Percentiles rank a stretch among this genome's conserved stretches.
phyloP scores from a whole-genome alignment of 83 land plant species.

The Diphasiastrum complanatum region DNA sequence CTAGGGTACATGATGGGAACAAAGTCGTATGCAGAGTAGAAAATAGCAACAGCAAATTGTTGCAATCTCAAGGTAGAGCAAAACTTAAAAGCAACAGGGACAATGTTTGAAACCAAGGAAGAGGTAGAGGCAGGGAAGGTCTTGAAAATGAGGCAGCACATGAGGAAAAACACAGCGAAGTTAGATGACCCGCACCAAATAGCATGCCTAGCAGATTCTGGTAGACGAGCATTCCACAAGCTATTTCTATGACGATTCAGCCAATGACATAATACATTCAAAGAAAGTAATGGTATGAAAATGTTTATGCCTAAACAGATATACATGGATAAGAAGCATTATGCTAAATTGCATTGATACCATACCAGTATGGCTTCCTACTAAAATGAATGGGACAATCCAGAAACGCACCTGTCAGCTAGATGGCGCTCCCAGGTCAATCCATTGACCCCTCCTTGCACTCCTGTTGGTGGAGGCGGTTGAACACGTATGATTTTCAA shows the following conservation, averaged over 20 bases:
- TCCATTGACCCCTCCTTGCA: constrained; percentile 42
- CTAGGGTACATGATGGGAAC: too few relatives aligned
- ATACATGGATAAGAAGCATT: background rate
- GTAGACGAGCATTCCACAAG: background rate
- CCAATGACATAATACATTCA: background rate
- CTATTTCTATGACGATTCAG: background rate
- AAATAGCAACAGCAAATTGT: too few relatives aligned
- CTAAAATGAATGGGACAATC: too few relatives aligned
- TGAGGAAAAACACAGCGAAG: background rate
- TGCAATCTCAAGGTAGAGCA: too few relatives aligned
- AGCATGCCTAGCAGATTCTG: background rate
- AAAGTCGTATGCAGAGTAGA: too few relatives aligned
- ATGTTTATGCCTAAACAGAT: background rate
- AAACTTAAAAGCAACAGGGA: too few relatives aligned
- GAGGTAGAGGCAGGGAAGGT: too few relatives aligned
- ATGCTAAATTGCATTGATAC: too few relatives aligned
- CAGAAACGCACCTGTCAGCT: constrained; percentile 70
- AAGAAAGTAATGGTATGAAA: background rate
- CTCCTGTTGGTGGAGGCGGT: constrained; percentile 52
- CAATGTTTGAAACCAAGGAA: too few relatives aligned
- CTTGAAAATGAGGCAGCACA: too few relatives aligned
- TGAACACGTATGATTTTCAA: constrained; percentile 72
- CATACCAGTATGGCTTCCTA: too few relatives aligned
- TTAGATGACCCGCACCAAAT: background rate
- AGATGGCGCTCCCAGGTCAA: constrained; percentile 80